phyloP scores from a whole-genome alignment of 768 basidiomycete species.

The Hericium coralloides region DNA sequence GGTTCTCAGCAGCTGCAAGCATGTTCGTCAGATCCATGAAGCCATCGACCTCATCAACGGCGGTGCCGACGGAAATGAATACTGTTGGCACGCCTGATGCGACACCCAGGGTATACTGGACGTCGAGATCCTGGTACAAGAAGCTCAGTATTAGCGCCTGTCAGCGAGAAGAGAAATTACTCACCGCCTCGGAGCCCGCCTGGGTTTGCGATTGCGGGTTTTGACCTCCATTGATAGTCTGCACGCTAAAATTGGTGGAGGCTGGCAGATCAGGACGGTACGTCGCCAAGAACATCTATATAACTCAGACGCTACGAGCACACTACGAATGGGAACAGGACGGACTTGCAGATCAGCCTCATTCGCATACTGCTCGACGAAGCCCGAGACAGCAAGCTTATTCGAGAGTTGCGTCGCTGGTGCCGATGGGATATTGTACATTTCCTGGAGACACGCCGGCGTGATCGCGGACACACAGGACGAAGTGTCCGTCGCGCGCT shows the following conservation, averaged over 20 bases:
- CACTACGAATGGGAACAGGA: background rate
- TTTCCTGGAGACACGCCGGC: slow-evolving; percentile 23
- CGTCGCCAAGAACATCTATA: background rate
- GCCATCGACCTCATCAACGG: slow-evolving; percentile 7
- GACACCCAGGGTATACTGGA: slow-evolving; percentile 27
- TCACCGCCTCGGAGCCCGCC: background rate
- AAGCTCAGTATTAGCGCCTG: background rate
- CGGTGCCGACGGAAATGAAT: slow-evolving; percentile 18
- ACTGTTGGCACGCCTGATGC: slow-evolving; percentile 17
- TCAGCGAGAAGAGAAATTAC: background rate
- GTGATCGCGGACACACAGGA: slow-evolving; percentile 12
- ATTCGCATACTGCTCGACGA: slow-evolving; percentile 19
- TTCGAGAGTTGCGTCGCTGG: slow-evolving; percentile 17
- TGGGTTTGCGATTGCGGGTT: slow-evolving; percentile 9
- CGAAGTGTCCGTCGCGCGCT: background rate
- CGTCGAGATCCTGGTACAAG: slow-evolving; percentile 23
- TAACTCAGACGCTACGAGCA: background rate
- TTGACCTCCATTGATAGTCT: slow-evolving; percentile 16
- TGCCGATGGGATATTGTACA: slow-evolving; percentile 28
- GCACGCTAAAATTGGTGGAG: slow-evolving; percentile 8
- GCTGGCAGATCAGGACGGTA: background rate
- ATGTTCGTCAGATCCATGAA: slow-evolving; percentile 7
- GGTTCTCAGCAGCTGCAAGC: slow-evolving; percentile 7
- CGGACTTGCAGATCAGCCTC: slow-evolving; percentile 19
- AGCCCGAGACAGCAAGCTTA: slow-evolving; percentile 23